Base-by-base conservation (phyloP, 2,329 filamentous ascomycete genomes). In the Aspergillus floridensis region DNA sequence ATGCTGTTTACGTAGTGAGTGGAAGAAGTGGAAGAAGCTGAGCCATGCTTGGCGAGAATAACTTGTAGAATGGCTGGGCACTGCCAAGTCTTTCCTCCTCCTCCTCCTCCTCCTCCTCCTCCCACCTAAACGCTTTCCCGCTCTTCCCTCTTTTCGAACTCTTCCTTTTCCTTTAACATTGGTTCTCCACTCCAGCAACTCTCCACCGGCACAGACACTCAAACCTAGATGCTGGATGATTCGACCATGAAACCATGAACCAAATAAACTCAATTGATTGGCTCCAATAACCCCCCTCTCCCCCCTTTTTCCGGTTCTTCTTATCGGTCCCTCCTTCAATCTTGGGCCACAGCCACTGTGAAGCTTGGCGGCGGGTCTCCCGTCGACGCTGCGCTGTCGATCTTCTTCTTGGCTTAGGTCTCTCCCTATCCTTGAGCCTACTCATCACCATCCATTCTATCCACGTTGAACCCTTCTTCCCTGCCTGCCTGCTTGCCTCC, bases 311-410 rank as follows among this genome's bases (percentile, higher is more conserved):
- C 58, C 58, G 57, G 38, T 14, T 19, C 38, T 44, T 44, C 38
- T 44, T 44, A 16, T 44, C 38, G 14, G 14, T 44, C 38, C 5
- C 38, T 55, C 56, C 51, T 50, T 22, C 47, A 14, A 12, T 65
- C 56, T 46, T 47, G 38, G 14, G 48, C 49, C 66, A 68, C 64
- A 65, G 66, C 66, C 66, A 66, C 68, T 31, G 53, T 48, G 65
- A 70, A 67, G 70, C 71, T 73, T 72, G 71, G 70, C 71, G 65
- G 69, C 66, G 69, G 70, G 53, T 57, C 68, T 65, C 56, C 54
- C 61, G 55, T 62, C 60, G 62, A 68, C 53, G 68, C 68, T 70
- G 65, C 63, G 58, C 47, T 60, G 70, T 71, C 67, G 71, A 73
- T 73, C 71, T 61, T 49, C 46, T 60, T 61, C 67, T 72, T 72